phyloP scores from a whole-genome alignment of 2,329 filamentous ascomycete species.

The Fusarium euwallaceae region DNA sequence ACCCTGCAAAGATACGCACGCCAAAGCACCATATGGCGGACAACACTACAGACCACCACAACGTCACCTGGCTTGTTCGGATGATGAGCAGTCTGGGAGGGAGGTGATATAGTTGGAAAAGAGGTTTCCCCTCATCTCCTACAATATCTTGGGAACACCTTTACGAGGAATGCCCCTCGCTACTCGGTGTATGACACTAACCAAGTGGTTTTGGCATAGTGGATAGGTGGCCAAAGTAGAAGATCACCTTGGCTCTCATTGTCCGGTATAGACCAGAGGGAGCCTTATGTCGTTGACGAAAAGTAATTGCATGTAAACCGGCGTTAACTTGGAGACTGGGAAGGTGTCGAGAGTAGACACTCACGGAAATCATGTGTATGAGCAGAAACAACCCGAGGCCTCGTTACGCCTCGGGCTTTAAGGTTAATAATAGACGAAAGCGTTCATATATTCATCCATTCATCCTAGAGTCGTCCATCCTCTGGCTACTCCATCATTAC shows the following conservation, averaged over 20 bases:
- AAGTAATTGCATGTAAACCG: conserved; percentile 30
- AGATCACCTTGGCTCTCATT: background rate
- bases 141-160: background rate
- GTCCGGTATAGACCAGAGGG: background rate
- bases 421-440: conserved; percentile 35
- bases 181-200: background rate
- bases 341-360: conserved; percentile 9
- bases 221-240: conserved; percentile 6
- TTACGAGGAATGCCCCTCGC: background rate
- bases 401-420: conserved; percentile 14
- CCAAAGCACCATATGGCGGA: background rate
- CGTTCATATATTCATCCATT: conserved; percentile 42
- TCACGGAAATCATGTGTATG: conserved; percentile 6
- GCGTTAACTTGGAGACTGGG: conserved; percentile 31
- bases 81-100: background rate
- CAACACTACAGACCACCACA: background rate
- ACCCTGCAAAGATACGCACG: background rate
- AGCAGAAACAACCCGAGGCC: conserved; percentile 2
- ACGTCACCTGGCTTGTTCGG: background rate
- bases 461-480: conserved; percentile 3
- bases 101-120: background rate
- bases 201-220: background rate
- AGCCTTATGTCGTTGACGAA: conserved; percentile 22
- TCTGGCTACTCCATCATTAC: background rate
- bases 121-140: background rate